Percentiles rank a stretch among this genome's conserved stretches.
Evolutionary conservation across 768 basidiomycete genomes (phyloP).

Genomic region (Tephrocybe sp.): DNA sequence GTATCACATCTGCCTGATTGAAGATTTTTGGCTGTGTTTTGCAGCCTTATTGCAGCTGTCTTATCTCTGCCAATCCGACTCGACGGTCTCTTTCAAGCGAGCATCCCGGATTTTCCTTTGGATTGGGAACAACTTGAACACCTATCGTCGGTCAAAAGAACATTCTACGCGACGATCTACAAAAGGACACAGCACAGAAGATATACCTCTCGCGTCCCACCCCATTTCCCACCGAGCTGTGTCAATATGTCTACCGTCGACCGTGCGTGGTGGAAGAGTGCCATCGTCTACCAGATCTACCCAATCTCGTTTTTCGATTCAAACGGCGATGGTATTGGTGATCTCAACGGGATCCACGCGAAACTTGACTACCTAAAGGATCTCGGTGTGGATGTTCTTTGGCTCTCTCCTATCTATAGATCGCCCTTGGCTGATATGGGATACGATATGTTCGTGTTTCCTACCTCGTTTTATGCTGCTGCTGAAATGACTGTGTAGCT

Average conservation of each 20-base stretch:
- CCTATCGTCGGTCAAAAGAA: too few species aligned
- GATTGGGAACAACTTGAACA: too few species aligned
- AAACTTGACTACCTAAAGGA: constrained; percentile 70
- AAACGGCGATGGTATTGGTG: constrained; percentile 70
- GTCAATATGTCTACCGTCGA: background rate
- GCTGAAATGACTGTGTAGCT: constrained; percentile 26
- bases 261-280: constrained; percentile 55
- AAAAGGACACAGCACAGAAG: background rate
- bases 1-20: too few species aligned
- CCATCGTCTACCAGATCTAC: constrained; percentile 66
- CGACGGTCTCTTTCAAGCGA: too few species aligned
- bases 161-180: background rate
- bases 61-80: too few species aligned
- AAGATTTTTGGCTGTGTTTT: too few species aligned
- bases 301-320: constrained; percentile 69
- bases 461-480: background rate
- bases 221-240: background rate
- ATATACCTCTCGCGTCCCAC: background rate
- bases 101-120: too few species aligned
- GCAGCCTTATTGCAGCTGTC: too few species aligned
- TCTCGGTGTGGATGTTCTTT: constrained; percentile 65
- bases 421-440: constrained; percentile 73
- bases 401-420: constrained; percentile 71
- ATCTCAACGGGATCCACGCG: constrained; percentile 60
- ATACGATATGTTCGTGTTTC: constrained; percentile 55